Evolutionary conservation across 176 grass and related monocot genomes (phyloP).

Genomic region (Alopecurus myosuroides): DNA sequence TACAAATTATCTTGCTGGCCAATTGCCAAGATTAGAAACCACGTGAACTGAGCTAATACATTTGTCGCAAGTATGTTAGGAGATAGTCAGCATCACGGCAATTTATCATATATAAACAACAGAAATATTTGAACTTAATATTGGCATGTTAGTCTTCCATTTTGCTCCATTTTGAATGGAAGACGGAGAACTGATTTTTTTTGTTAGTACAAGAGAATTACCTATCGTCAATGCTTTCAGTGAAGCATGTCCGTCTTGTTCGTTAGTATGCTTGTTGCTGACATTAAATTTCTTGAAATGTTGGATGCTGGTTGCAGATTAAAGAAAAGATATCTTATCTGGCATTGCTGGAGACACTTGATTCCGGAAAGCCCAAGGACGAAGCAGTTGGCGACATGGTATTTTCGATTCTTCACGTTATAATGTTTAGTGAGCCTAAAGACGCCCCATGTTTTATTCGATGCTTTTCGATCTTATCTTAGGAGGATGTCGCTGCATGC

Average conservation of each 20-base stretch:
- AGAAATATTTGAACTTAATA: too few species aligned
- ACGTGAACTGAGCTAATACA: neutral
- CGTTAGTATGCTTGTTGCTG: neutral
- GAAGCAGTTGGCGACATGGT: slow-evolving; percentile 83
- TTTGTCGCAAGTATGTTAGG: neutral
- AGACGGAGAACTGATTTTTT: too few species aligned
- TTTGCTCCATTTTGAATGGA: too few species aligned
- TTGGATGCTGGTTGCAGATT: slow-evolving; percentile 50
- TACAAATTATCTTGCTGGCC: neutral
- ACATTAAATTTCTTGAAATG: slow-evolving; percentile 11
- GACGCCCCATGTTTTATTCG: neutral
- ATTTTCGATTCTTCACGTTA: neutral
- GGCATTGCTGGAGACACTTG: slow-evolving; percentile 71
- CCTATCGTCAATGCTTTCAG: neutral
- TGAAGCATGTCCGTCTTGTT: neutral
- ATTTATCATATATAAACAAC: neutral
- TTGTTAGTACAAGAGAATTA: too few species aligned
- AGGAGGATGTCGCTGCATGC: slow-evolving; percentile 94
- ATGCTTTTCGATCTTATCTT: slow-evolving; percentile 31
- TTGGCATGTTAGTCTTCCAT: too few species aligned
- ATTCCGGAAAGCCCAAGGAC: slow-evolving; percentile 89
- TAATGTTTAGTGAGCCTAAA: neutral
- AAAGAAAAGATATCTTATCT: slow-evolving; percentile 73
- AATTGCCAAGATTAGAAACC: neutral
- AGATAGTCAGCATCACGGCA: neutral